Percentiles rank a stretch among this genome's conserved stretches.
phyloP scores from a whole-genome alignment of 352 stramenopile species.

The Thraustochytrium striatum region DNA sequence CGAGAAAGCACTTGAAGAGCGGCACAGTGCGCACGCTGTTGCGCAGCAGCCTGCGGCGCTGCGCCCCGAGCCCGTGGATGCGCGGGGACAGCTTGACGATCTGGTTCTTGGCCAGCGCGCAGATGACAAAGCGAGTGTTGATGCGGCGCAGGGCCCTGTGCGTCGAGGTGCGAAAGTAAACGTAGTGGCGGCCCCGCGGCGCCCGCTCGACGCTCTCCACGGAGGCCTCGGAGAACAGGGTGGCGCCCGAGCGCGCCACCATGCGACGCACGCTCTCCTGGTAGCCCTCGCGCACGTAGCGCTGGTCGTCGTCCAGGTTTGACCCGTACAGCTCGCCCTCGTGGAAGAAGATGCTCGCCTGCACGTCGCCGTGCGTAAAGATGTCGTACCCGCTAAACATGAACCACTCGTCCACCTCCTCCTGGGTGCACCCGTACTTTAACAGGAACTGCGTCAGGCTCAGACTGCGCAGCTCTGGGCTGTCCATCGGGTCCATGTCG shows the following conservation, averaged over 20 bases:
- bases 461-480: neutral
- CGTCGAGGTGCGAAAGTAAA: neutral
- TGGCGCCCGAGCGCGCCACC: neutral
- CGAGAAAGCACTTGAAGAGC: slow-evolving; percentile 39
- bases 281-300: slow-evolving; percentile 36
- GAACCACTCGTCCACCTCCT: slow-evolving; percentile 17
- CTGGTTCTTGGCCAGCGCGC: slow-evolving; percentile 1
- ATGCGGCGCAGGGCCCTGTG: neutral
- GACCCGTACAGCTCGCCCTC: slow-evolving; percentile 37
- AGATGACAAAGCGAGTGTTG: too few species aligned
- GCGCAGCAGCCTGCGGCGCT: neutral
- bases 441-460: slow-evolving; percentile 8
- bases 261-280: slow-evolving; percentile 34
- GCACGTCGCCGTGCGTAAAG: slow-evolving; percentile 11
- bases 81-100: neutral
- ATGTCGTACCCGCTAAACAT: slow-evolving; percentile 36
- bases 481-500: neutral
- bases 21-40: slow-evolving; percentile 18
- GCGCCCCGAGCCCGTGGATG: neutral
- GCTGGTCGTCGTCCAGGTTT: slow-evolving; percentile 22
- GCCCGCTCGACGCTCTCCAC: slow-evolving; percentile 4
- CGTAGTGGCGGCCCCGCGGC: neutral
- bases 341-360: neutral
- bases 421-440: slow-evolving; percentile 28
- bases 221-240: neutral